These are phyloP conservation scores for Blastocystis sp. DNA, from an alignment of 352 stramenopile species.

Conservation along the genomic window DNA sequence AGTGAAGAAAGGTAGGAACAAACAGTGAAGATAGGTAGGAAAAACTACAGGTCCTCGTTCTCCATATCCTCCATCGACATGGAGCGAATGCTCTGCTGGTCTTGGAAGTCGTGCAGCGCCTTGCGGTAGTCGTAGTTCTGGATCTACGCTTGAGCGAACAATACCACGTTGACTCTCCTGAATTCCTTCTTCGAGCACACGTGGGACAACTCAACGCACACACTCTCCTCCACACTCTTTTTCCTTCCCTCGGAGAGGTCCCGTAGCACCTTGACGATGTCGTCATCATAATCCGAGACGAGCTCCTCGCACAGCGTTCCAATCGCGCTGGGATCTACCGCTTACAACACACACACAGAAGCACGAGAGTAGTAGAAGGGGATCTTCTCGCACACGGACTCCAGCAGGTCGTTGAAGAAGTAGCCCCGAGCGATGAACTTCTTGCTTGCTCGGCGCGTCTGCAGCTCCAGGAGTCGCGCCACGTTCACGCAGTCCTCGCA, in stretches of 20 bases:
- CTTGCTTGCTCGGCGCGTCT: constrained; percentile 44
- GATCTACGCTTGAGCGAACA: background rate
- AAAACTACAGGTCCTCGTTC: constrained; percentile 5
- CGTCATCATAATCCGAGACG: constrained; percentile 49
- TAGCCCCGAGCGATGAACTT: constrained; percentile 60
- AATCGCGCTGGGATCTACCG: constrained; percentile 49
- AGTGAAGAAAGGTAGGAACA: background rate
- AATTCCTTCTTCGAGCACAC: constrained; percentile 64
- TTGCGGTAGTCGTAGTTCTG: constrained; percentile 55
- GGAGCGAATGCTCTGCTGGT: constrained; percentile 47
- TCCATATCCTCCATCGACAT: constrained; percentile 56
- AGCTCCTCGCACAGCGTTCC: constrained; percentile 56
- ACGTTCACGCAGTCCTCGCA: constrained; percentile 65
- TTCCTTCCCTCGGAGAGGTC: background rate
- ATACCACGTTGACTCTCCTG: background rate
- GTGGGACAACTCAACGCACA: constrained; percentile 49
- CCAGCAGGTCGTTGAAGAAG: constrained; percentile 57
- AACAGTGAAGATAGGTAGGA: background rate
- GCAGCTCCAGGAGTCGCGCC: constrained; percentile 52
- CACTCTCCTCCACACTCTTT: constrained; percentile 35
- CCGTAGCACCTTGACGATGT: constrained; percentile 18
- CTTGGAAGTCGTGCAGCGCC: constrained; percentile 54
- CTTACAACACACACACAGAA: background rate
- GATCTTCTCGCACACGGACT: constrained; percentile 59
- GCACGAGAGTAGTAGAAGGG: constrained; percentile 56